Base-by-base conservation (phyloP, 257 asterid genomes). In the Solanum lycopersicoides region DNA sequence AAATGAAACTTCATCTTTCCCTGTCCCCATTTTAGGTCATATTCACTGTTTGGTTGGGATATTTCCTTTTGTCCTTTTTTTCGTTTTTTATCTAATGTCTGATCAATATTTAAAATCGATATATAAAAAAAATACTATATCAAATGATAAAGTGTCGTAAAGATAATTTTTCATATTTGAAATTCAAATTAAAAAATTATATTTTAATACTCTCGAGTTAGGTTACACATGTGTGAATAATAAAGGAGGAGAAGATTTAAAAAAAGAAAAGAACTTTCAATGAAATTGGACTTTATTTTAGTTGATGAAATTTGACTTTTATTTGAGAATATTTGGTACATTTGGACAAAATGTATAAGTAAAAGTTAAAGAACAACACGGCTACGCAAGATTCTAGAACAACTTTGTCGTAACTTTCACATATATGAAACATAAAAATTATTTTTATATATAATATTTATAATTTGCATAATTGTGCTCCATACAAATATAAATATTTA, bases 61-160 rank as follows among this genome's bases (percentile, higher is more conserved):
- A 21, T 8, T 28, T 28, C 30, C 30, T 1, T 28, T 28, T 28
- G 30, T 28, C 30, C 30, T 28, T 28, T 28, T 53, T 59, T 59
- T 3, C 2, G 0, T 9, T 9, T 21, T 60, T 21, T 4, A 59
- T 21, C 1, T 60, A 0, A 1, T 60, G 12, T 21, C 1, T 16
- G 60, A 53, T 60, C 3, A 21, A 21, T 59, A 59, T 2, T 59
- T 59, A 0, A 59, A 20, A 60, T 60, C 9, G 1, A 60, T 1
- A 59, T 21, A 18, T 18, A 18, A 2, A 1, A 16, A 47, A 50
- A 6, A 50, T 2, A 6, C 3, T 21, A 59, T 21, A 60, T 60
- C 12, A 5, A 2, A 21, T 21, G 7, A 21, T 21, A 9, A 59
- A 3, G 2, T 1, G 2, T n/a, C 6, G 10, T 63, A n/a, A 63